Percentiles rank a stretch among this genome's conserved stretches.
Evolutionary conservation across 345 rosid species (phyloP).

Genomic region (Syzygium grande): DNA sequence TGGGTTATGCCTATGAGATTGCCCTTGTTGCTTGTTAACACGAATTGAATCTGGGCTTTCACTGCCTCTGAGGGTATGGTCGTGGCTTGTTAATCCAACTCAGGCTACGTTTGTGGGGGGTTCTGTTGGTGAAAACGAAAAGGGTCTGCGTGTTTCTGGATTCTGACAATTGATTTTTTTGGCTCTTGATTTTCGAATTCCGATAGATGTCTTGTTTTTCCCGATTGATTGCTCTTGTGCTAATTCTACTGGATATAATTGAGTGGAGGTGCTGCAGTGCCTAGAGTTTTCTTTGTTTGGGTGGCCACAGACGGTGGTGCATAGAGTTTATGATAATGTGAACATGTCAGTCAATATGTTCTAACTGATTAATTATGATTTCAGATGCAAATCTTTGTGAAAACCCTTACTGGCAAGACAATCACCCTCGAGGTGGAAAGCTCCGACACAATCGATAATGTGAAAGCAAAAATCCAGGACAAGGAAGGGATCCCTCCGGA

Average conservation of each 20-base stretch:
- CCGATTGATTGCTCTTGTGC: not conserved
- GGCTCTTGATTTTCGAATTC: not conserved
- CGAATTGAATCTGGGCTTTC: not conserved
- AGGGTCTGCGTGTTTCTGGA: not conserved
- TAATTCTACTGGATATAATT: not conserved
- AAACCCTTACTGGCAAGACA: slow-evolving; percentile 1
- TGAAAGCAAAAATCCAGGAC: slow-evolving; percentile 1
- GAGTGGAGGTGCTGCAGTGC: not conserved
- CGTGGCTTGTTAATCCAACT: not conserved
- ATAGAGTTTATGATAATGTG: not conserved
- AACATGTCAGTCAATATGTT: not conserved
- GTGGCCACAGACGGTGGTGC: not conserved
- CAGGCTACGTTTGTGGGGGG: not conserved
- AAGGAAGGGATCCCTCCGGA: not conserved
- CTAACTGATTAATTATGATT: not conserved
- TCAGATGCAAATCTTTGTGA: slow-evolving; percentile 3
- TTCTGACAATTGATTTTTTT: not conserved
- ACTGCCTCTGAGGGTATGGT: not conserved
- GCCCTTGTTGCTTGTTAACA: not conserved
- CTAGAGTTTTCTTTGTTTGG: not conserved
- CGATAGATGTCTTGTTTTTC: not conserved
- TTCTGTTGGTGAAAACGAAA: not conserved
- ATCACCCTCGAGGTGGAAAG: slow-evolving; percentile 1
- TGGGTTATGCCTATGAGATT: not conserved
- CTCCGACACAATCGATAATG: not conserved